Base-by-base conservation (phyloP, 148 eudicot species). In the Rhododendron griersonianum region DNA sequence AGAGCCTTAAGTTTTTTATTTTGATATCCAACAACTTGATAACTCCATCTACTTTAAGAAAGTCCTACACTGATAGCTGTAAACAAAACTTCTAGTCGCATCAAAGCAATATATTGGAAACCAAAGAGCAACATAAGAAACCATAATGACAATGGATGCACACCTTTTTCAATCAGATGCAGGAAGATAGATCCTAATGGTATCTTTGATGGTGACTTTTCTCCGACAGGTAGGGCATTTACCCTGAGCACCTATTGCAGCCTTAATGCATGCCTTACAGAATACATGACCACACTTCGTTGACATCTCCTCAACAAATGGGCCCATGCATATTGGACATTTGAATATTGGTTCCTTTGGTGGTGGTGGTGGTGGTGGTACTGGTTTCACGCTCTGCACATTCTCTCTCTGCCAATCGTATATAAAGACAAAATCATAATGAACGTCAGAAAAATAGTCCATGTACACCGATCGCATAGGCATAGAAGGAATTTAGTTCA, bases 231-330 rank as follows among this genome's bases (percentile, higher is more conserved):
- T 94, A 75, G 99, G 99, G 84, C 99, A 96, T 91, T 95, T 93
- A 11, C 89, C 86, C 92, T 94, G 96, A 84, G 90, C 90, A 86
- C 90, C 83, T 69, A 96, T 88, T 71, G 98, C 91, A 82, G 93
- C 85, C 85, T 87, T 92, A 37, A 96, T 90, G 90, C 99, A 96
- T 2, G 86, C 84, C 92, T 94, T 95, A 89, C 99, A 96, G 89
- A 96, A 96, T 78, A 96, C 93, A 89, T 96, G 99, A 83, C 99
- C 99, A 82, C 99, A 96, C 88, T 94, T 96, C 11, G 99, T 96
- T 11, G 99, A 88, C 91, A 87, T 87, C 85, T 93, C 98, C 84
- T 96, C 98, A 21, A 92, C 95, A 41, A 95, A 81, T 23, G 94
- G 90, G 41, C 94, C 93, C 92, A 95, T 91, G 88, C 99, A 96